Percentiles rank a stretch among this genome's conserved stretches.
Conservation (phyloP, 2,329 filamentous ascomycete species). For the Dendryphion nanum region DNA sequence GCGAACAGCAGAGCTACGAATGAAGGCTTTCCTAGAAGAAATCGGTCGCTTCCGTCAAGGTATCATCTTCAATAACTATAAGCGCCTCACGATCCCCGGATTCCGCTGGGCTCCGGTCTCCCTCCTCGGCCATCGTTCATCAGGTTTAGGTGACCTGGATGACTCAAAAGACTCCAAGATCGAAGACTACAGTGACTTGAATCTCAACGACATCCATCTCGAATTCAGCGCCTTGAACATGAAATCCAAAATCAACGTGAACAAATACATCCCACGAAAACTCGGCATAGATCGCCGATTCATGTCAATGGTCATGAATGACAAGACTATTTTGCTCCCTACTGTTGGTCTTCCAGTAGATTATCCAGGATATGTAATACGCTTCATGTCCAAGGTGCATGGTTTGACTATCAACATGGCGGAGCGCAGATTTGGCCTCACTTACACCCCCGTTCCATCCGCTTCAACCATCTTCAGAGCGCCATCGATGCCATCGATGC, state of each 20-base stretch:
- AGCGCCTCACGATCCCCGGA: slow-evolving; percentile 11
- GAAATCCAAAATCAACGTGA: slow-evolving; percentile 13
- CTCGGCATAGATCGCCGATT: slow-evolving; percentile 10
- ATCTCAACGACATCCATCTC: slow-evolving; percentile 11
- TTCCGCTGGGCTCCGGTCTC: slow-evolving; percentile 13
- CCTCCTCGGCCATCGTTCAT: slow-evolving; percentile 10
- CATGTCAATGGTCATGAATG: slow-evolving; percentile 9
- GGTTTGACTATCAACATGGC: slow-evolving; percentile 13
- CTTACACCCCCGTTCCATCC: slow-evolving; percentile 6
- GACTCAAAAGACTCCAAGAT: slow-evolving; percentile 10
- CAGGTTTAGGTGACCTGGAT: slow-evolving; percentile 10
- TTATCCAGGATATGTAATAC: slow-evolving; percentile 13
- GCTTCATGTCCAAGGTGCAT: slow-evolving; percentile 8
- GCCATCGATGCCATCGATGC: slow-evolving; percentile 11
- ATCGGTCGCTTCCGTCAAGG: slow-evolving; percentile 12
- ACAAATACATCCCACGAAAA: slow-evolving; percentile 12
- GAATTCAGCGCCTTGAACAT: slow-evolving; percentile 7
- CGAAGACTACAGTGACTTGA: slow-evolving; percentile 11
- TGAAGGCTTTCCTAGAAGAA: slow-evolving; percentile 14
- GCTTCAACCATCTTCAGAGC: slow-evolving; percentile 4
- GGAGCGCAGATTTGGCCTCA: slow-evolving; percentile 11
- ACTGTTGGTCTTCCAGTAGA: slow-evolving; percentile 13
- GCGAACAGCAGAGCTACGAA: slow-evolving; percentile 11
- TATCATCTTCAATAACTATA: slow-evolving; percentile 14
- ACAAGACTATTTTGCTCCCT: slow-evolving; percentile 13